Evolutionary conservation across 495 filamentous ascomycete genomes (phyloP).

Genomic region (Podospora tetraspora): DNA sequence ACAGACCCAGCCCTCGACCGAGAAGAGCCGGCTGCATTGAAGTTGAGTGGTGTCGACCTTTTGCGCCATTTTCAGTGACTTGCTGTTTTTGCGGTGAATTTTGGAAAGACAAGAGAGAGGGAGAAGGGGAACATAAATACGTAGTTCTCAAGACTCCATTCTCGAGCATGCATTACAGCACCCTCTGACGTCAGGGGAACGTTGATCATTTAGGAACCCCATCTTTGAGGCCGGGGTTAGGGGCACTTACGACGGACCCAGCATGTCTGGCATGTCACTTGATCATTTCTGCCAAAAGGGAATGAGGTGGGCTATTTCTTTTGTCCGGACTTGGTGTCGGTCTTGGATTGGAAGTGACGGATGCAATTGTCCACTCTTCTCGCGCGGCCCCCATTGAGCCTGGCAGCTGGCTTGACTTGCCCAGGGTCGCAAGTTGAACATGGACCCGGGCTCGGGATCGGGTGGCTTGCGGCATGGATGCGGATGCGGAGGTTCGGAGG

Average conservation of each 20-base stretch:
- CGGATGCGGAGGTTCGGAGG: no score
- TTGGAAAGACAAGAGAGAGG: background rate
- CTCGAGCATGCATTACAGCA: background rate
- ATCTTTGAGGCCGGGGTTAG: background rate
- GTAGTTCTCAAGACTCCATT: background rate
- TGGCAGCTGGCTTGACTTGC: no score
- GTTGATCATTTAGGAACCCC: background rate
- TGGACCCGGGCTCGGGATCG: no score
- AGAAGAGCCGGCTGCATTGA: slow-evolving; percentile 42
- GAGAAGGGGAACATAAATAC: background rate
- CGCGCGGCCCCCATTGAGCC: no score
- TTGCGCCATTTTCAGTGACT: background rate
- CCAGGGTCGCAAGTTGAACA: no score
- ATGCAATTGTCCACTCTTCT: no score
- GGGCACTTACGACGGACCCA: background rate
- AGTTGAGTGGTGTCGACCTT: slow-evolving; percentile 34
- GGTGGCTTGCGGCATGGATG: no score
- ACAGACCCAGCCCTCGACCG: slow-evolving; percentile 50
- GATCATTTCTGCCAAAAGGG: no score
- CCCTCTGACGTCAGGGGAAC: background rate
- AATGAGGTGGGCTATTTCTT: no score
- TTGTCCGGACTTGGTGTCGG: no score
- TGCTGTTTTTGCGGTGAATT: background rate
- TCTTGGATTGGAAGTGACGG: no score
- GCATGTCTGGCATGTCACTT: no score